Evolutionary conservation across 441 rosid genomes (phyloP), one percentile per base, ranked within the genome.

Genomic region (Adansonia gregorii): DNA sequence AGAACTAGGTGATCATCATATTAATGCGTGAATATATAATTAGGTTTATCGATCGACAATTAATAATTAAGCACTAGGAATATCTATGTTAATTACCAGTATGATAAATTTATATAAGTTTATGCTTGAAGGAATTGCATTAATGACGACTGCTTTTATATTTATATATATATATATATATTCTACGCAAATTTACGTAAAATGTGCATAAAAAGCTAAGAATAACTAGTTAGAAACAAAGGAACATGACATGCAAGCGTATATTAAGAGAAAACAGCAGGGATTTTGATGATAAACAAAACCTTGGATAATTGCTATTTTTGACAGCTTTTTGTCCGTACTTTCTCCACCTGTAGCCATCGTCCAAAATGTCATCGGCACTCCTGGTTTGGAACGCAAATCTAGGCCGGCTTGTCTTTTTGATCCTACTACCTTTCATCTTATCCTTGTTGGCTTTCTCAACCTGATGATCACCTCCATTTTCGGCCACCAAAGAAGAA

Each of bases 281-380:
- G 0, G 8, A 15, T 8, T 15, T 52, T 8, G 5, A 52, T 20
- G 10, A 12, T 8, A 2, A n/a, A 17, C 54, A 14, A 60, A 68
- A 87, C 89, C 89, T 87, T 63, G 88, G 90, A 76, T 82, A 79
- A 15, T 9, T 49, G 72, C 83, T 85, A 59, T 87, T 83, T 78
- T 87, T 87, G 20, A 87, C 89, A 12, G 86, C 81, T 71, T 87
- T 89, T 69, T 89, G 92, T 14, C 92, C 92, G 24, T 89, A 87
- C 76, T 89, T 89, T 64, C 90, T 85, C 89, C 90, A 89, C 2
- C 86, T 79, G 35, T 79, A 89, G 35, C 92, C 92, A 64, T 87
- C 89, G 46, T 87, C 90, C 41, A 87, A 85, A 41, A 89, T 81
- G 76, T 89, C 89, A 73, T 87, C 85, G 7, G 75, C 86, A 58